Evolutionary conservation across 1,139 yeast genomes (phyloP).

Genomic region (Lodderomyces oxycetoniae): DNA sequence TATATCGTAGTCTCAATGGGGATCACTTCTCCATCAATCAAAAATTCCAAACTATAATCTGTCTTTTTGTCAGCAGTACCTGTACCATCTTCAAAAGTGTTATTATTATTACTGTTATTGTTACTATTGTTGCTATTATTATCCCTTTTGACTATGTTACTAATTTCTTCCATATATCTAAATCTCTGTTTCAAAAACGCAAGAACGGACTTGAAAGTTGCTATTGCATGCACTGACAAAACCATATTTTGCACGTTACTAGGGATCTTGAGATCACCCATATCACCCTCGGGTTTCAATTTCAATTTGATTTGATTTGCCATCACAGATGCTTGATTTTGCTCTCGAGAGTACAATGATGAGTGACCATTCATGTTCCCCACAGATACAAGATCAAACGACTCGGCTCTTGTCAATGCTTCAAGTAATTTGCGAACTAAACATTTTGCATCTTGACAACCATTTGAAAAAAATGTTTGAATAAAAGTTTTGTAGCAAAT

Average conservation of each 20-base stretch:
- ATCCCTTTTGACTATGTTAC: conserved; percentile 5
- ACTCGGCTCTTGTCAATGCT: conserved; percentile 68
- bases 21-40: conserved; percentile 54
- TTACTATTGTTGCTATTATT: not conserved
- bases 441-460: conserved; percentile 21
- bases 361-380: conserved; percentile 29
- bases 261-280: conserved; percentile 23
- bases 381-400: conserved; percentile 65
- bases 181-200: conserved; percentile 49
- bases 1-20: conserved; percentile 72
- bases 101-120: conserved; percentile 1
- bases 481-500: conserved; percentile 45
- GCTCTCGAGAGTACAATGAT: conserved; percentile 7
- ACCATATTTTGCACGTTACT: conserved; percentile 38
- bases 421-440: conserved; percentile 60
- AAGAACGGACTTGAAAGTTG: conserved; percentile 71
- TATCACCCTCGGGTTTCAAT: conserved; percentile 31
- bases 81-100: conserved; percentile 14
- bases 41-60: conserved; percentile 49
- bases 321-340: conserved; percentile 52
- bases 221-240: conserved; percentile 83
- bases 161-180: conserved; percentile 21
- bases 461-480: conserved; percentile 35
- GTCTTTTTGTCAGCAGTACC: conserved; percentile 11
- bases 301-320: conserved; percentile 68